Evolutionary conservation across 441 rosid genomes (phyloP).

Genomic region (Corymbia calophylla): DNA sequence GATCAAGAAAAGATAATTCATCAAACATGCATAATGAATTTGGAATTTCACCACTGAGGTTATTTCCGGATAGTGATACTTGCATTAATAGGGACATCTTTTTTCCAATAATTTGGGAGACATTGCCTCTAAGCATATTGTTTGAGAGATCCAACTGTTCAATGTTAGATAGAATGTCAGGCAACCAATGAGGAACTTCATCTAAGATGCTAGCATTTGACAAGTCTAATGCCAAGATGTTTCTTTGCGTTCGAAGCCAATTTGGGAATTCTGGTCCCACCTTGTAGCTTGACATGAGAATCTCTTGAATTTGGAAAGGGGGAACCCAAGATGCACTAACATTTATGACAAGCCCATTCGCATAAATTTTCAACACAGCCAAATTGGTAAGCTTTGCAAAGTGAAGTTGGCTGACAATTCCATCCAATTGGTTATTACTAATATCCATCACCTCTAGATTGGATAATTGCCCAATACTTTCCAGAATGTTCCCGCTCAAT

Average conservation of each 20-base stretch:
- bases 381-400: background rate
- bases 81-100: rapidly evolving
- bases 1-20: background rate
- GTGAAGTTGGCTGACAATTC: background rate
- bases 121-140: rapidly evolving
- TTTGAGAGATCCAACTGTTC: rapidly evolving
- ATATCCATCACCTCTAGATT: background rate
- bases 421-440: background rate
- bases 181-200: background rate
- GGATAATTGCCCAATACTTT: background rate
- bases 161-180: background rate
- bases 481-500: background rate
- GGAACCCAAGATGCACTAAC: background rate
- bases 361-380: background rate
- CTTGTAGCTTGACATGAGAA: background rate
- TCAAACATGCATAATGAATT: background rate
- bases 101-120: background rate
- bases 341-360: background rate
- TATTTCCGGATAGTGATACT: background rate
- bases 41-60: background rate
- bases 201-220: background rate
- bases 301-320: background rate
- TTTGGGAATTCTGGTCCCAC: background rate
- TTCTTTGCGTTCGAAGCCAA: background rate
- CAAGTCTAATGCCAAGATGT: background rate